Base-by-base conservation (phyloP, 164 flowering plant genomes). In the Sedum album region DNA sequence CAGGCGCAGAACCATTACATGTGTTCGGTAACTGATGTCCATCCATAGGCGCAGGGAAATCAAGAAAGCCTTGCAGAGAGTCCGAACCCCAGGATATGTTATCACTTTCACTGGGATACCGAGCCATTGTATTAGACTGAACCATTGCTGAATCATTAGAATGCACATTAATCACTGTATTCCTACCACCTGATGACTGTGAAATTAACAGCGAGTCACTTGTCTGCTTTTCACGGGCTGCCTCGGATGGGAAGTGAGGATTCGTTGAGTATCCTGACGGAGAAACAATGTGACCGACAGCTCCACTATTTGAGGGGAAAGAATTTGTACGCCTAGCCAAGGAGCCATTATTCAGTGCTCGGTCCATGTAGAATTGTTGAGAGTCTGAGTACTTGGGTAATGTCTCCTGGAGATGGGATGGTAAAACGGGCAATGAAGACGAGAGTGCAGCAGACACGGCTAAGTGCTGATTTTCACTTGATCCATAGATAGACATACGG, bases 21-120 rank as follows among this genome's bases (percentile, higher is more conserved):
- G 69, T 69, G 70, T 71, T 72, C 63, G 71, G 71, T 33, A 70
- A 28, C 39, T 60, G 81, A 39, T 42, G 70, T 71, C 70, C 71
- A 68, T 68, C 76, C n/a, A 42, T 66, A 60, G 81, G 33, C 20
- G 46, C 48, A 69, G 78, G 60, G 55, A 75, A 77, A 70, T 80
- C 73, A 64, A 78, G 77, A 49, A 83, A 70, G 18, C 66, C 77
- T 70, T 73, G 76, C 66, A 80, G 69, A 13, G 69, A 65, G 70
- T 82, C 79, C 14, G 77, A 38, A 72, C 55, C 39, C 87, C 87
- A 82, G 38, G 82, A 67, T 33, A 69, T 41, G 39, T 83, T 81
- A 61, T 70, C 74, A 28, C 41, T 70, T 67, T 75, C 85, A 35
- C 53, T 49, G 35, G 69, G 17, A 48, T 51, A 71, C 73, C 44